Base-by-base conservation (phyloP, 2,329 filamentous ascomycete genomes). In the Dothidotthia symphoricarpi region DNA sequence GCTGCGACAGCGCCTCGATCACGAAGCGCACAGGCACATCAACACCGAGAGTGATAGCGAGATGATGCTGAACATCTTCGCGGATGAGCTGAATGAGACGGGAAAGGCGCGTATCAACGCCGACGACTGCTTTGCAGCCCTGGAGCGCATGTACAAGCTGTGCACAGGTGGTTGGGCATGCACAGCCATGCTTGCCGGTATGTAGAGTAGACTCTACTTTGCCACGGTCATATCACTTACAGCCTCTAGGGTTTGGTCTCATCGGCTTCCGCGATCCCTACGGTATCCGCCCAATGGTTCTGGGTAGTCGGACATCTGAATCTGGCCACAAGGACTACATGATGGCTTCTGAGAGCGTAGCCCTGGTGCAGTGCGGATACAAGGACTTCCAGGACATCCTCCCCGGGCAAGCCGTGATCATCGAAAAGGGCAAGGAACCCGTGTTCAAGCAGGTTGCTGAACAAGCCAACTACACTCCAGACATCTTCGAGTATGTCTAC, bases 1-100 rank as follows among this genome's bases (percentile, higher is more conserved):
- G 35, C 73, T 94, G 31, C 81, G 79, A 63, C 69, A 74, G 44
- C 87, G 82, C 61, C 75, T 95, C 32, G 88, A 94, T 57, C 73
- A 82, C 49, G 85, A 86, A 50, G 87, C 86, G 6, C 87, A 87
- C 61, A 79, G 88, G 51, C 88, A 94, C 65, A 86, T 93, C 73
- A 95, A 95, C 69, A 90, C 88, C 17, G 88, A 94, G 58, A 89
- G 84, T 41, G 88, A 95, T 69, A 88, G 83, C 53, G 89, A 95
- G 70, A 71, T 91, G 45, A 86, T 93, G 74, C 75, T 95, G 45
- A 95, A 95, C 67, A 78, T 95, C 52, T 95, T 91, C 53, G 90
- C 89, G 16, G 81, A 86, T 64, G 85, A 86, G 64, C 77, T 93
- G 31, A 84, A 85, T 51, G 82, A 88, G 68, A 87, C 85, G 16